phyloP scores from a whole-genome alignment of 768 basidiomycete genomes.

The Baorangia bicolor region DNA sequence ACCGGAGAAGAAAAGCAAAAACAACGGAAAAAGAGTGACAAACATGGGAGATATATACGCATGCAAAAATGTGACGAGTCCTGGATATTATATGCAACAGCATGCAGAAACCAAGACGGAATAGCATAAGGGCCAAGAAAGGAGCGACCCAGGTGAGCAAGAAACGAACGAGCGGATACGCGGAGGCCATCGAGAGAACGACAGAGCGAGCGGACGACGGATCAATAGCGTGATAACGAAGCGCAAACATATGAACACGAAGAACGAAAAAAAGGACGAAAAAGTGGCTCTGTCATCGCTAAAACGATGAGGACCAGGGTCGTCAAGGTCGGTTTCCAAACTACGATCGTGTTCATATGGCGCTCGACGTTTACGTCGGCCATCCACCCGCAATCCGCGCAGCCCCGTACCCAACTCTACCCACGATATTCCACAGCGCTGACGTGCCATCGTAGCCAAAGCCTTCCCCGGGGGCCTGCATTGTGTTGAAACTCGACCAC shows the following conservation, averaged over 20 bases:
- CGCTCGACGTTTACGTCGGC: constrained; percentile 53
- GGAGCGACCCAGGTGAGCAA: not conserved
- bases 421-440: constrained; percentile 68
- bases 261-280: constrained; percentile 2
- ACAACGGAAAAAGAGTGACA: constrained; percentile 8
- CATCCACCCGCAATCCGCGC: constrained; percentile 75
- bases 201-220: not conserved
- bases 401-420: constrained; percentile 71
- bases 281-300: constrained; percentile 1
- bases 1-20: not conserved
- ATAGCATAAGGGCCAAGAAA: not conserved
- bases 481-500: constrained; percentile 76
- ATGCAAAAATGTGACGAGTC: constrained; percentile 11
- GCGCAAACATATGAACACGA: constrained; percentile 18
- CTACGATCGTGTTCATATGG: constrained; percentile 3
- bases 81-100: constrained; percentile 11
- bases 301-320: constrained; percentile 11
- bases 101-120: not conserved
- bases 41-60: not conserved
- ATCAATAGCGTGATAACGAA: constrained; percentile 21
- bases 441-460: constrained; percentile 59
- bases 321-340: constrained; percentile 5
- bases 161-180: not conserved
- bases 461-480: constrained; percentile 71
- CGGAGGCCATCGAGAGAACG: not conserved